Conservation (phyloP, 2,329 filamentous ascomycete genomes). For the Sclerotinia glacialis region DNA sequence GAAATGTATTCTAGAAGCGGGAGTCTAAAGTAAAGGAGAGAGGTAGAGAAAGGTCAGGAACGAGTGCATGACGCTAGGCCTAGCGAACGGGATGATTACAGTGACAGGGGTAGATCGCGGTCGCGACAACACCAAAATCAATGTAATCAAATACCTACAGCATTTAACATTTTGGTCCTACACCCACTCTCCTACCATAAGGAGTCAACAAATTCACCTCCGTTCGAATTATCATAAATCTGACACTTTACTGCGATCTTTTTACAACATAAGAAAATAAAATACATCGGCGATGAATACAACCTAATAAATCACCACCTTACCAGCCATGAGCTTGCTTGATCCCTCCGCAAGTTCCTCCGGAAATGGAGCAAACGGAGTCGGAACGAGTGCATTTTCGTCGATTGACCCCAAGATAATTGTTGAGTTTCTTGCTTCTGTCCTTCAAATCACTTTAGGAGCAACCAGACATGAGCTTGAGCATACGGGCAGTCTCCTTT, state of each 20-base stretch:
- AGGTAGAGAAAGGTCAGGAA: background rate
- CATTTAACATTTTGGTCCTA: conserved; percentile 29
- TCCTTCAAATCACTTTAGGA: conserved; percentile 71
- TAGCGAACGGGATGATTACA: conserved; percentile 16
- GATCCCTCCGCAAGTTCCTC: conserved; percentile 36
- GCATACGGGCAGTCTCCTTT: conserved; percentile 77
- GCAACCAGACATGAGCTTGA: conserved; percentile 77
- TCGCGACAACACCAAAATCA: conserved; percentile 22
- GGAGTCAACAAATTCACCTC: conserved; percentile 22
- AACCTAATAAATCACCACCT: conserved; percentile 24
- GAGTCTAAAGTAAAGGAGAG: background rate
- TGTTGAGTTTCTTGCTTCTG: conserved; percentile 67
- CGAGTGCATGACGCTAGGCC: conserved; percentile 15
- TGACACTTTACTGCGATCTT: conserved; percentile 24
- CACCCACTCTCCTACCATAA: conserved; percentile 24
- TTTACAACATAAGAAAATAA: conserved; percentile 3
- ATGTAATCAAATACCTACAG: conserved; percentile 19
- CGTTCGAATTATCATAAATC: conserved; percentile 16
- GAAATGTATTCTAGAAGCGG: conserved; percentile 14
- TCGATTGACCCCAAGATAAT: conserved; percentile 66
- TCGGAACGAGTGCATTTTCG: conserved; percentile 43
- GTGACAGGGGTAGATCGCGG: conserved; percentile 22
- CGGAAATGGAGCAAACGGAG: conserved; percentile 37
- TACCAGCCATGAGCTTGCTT: conserved; percentile 38
- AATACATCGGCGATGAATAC: conserved; percentile 31